phyloP scores from a whole-genome alignment of 345 rosid genomes.

The Citrus hindsii region DNA sequence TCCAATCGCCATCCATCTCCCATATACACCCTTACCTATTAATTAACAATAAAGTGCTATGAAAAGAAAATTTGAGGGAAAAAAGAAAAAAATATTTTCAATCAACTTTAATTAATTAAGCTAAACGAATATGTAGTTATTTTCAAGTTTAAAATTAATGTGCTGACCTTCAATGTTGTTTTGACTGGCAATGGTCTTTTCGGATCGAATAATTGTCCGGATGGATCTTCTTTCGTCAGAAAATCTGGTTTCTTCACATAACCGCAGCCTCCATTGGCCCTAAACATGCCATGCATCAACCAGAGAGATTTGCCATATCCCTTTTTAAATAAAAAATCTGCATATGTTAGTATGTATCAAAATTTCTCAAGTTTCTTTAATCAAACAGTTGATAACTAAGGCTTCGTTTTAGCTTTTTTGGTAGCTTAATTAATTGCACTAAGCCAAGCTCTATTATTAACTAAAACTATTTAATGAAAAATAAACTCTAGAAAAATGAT shows the following conservation, averaged over 20 bases:
- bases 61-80: background rate
- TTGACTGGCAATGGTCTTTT: constrained; percentile 37
- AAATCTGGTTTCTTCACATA: constrained; percentile 83
- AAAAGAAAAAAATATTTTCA: no score
- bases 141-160: background rate
- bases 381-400: background rate
- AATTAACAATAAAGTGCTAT: background rate
- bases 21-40: constrained; percentile 76
- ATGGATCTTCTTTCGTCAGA: constrained; percentile 44
- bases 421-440: background rate
- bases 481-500: no score
- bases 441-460: no score
- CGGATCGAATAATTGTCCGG: constrained; percentile 57
- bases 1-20: constrained; percentile 92
- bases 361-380: background rate
- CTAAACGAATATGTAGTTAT: no score
- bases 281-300: constrained; percentile 96
- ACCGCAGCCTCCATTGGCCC: constrained; percentile 91
- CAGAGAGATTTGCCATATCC: constrained; percentile 80
- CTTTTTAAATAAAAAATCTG: constrained; percentile 27
- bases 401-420: background rate
- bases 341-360: background rate
- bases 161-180: constrained; percentile 60
- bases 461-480: no score
- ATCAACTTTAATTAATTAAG: no score